Conservation (phyloP, 345 rosid species). For the Rhodamnia argentea region DNA sequence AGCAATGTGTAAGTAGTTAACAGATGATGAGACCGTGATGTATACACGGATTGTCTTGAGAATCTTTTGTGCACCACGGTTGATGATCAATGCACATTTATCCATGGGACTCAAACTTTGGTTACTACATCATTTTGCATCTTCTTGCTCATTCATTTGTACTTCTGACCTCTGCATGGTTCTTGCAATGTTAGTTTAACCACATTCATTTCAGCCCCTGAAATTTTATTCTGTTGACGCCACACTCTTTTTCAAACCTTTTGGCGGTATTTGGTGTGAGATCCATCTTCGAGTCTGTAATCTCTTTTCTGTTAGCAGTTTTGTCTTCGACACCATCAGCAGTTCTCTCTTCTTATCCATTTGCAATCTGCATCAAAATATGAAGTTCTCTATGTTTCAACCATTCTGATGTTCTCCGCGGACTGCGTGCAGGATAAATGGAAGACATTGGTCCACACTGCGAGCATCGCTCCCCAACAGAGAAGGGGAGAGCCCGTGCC, state of each 20-base stretch:
- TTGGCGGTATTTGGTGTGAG: background rate
- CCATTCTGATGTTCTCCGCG: background rate
- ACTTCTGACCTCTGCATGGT: background rate
- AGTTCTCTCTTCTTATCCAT: background rate
- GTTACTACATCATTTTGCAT: background rate
- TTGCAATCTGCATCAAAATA: background rate
- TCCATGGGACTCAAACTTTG: background rate
- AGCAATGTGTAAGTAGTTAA: background rate
- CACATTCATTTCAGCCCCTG: background rate
- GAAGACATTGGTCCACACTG: conserved; percentile 97
- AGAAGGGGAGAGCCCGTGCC: conserved; percentile 98
- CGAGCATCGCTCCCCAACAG: conserved; percentile 80
- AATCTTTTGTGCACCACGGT: background rate
- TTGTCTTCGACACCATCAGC: background rate
- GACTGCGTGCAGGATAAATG: conserved; percentile 71
- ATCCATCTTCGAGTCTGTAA: background rate
- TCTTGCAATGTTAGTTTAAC: background rate
- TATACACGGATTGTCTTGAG: background rate
- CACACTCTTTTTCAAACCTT: background rate
- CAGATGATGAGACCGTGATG: background rate
- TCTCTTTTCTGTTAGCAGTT: background rate
- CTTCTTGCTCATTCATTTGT: background rate
- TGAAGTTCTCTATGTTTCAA: background rate
- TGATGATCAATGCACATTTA: background rate
- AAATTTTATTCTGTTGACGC: background rate